Conservation (phyloP, 176 grass and related monocot species). For the Elaeis guineensis region DNA sequence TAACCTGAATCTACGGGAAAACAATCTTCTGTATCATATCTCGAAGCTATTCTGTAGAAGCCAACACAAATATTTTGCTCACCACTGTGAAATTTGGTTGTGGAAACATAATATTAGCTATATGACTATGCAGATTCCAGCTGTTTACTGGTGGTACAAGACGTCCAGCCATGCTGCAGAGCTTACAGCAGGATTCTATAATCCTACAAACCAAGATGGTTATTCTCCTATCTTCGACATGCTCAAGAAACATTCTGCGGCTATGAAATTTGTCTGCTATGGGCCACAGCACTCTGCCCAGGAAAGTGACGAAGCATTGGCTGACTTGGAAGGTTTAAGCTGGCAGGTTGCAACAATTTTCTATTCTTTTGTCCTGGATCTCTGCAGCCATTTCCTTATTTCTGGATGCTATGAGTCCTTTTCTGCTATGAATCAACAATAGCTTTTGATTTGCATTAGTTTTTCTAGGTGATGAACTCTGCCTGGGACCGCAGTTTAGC, state of each 20-base stretch:
- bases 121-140: conserved; percentile 47
- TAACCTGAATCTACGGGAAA: too few species aligned
- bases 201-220: conserved; percentile 77
- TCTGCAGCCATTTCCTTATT: too few species aligned
- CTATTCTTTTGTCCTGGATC: background rate
- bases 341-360: conserved; percentile 62
- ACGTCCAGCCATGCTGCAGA: conserved; percentile 79
- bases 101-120: too few species aligned
- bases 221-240: conserved; percentile 69
- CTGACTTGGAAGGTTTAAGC: conserved; percentile 54
- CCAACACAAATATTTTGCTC: too few species aligned
- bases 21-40: too few species aligned
- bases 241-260: conserved; percentile 65
- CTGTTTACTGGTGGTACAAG: conserved; percentile 80
- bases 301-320: conserved; percentile 40
- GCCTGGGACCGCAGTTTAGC: conserved; percentile 69
- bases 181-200: conserved; percentile 89
- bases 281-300: conserved; percentile 31
- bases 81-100: too few species aligned
- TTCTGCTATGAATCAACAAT: too few species aligned
- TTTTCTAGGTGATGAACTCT: conserved; percentile 51
- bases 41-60: too few species aligned
- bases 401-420: too few species aligned
- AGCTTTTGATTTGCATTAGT: too few species aligned
- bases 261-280: conserved; percentile 61